Conservation (phyloP, 1,139 yeast genomes). For the Candida albicans region DNA sequence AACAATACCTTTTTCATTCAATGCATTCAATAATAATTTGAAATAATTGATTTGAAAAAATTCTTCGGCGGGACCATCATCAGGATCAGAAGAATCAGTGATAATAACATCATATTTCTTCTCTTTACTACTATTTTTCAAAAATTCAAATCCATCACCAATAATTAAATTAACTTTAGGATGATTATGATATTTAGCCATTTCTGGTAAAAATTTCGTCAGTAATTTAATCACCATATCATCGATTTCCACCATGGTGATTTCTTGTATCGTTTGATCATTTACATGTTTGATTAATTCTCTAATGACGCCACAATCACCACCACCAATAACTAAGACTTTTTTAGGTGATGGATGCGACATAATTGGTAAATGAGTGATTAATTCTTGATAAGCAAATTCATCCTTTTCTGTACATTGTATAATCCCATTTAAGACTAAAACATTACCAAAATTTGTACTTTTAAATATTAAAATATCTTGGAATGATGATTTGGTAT, state of each 20-base stretch:
- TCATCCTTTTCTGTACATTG: slow-evolving; percentile 91
- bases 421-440: slow-evolving; percentile 82
- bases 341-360: slow-evolving; percentile 71
- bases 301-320: slow-evolving; percentile 90
- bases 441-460: slow-evolving; percentile 76
- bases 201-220: slow-evolving; percentile 71
- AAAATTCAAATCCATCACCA: slow-evolving; percentile 86
- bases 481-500: slow-evolving; percentile 37
- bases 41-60: slow-evolving; percentile 86
- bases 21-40: slow-evolving; percentile 64
- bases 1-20: slow-evolving; percentile 72
- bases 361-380: slow-evolving; percentile 76
- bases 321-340: slow-evolving; percentile 89
- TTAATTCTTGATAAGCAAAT: slow-evolving; percentile 88
- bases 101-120: slow-evolving; percentile 79
- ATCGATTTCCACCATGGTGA: slow-evolving; percentile 89
- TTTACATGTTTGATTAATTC: slow-evolving; percentile 75
- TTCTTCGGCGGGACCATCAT: slow-evolving; percentile 97
- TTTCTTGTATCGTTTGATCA: slow-evolving; percentile 55
- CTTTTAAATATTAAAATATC: slow-evolving; percentile 71
- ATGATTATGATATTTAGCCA: slow-evolving; percentile 73
- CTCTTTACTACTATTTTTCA: slow-evolving; percentile 44
- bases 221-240: slow-evolving; percentile 78
- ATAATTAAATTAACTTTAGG: slow-evolving; percentile 72
- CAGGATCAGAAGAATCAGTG: slow-evolving; percentile 96